These are phyloP conservation scores for Grigorovia transvaalensis DNA, from an alignment of 805 yeast genomes.

Conservation along the genomic window DNA sequence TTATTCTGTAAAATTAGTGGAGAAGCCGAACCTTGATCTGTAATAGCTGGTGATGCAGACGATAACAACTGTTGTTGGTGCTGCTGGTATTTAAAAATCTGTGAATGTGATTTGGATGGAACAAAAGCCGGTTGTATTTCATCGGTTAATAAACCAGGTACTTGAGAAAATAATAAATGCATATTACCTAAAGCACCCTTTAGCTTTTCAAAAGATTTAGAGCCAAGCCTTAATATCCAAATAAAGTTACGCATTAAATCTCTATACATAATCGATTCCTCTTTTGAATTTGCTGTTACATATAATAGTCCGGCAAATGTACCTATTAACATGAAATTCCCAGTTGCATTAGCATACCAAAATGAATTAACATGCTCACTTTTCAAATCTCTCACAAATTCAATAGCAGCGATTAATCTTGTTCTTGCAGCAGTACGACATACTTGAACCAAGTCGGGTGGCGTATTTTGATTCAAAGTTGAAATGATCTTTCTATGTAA, in stretches of 20 bases:
- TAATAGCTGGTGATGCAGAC: slow-evolving; percentile 6
- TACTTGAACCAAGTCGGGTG: slow-evolving; percentile 47
- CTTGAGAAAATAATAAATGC: slow-evolving; percentile 60
- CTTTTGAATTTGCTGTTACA: slow-evolving; percentile 51
- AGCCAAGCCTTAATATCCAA: slow-evolving; percentile 61
- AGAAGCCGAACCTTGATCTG: slow-evolving; percentile 5
- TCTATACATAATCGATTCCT: slow-evolving; percentile 54
- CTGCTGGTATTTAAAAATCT: slow-evolving; percentile 3
- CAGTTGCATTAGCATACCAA: slow-evolving; percentile 78
- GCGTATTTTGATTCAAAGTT: slow-evolving; percentile 32
- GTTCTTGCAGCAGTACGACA: slow-evolving; percentile 83
- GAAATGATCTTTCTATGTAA: slow-evolving; percentile 70
- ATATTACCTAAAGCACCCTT: slow-evolving; percentile 62
- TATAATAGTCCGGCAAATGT: slow-evolving; percentile 76
- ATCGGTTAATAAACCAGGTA: slow-evolving; percentile 51
- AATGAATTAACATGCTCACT: slow-evolving; percentile 80
- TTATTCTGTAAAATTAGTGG: background rate
- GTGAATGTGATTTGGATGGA: slow-evolving; percentile 16
- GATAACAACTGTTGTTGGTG: background rate
- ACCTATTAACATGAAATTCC: slow-evolving; percentile 74
- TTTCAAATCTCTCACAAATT: slow-evolving; percentile 62
- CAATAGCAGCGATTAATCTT: slow-evolving; percentile 70
- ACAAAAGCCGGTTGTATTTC: slow-evolving; percentile 9
- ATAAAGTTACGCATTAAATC: slow-evolving; percentile 67
- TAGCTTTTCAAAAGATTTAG: slow-evolving; percentile 70